Percentiles rank a stretch among this genome's conserved stretches.
phyloP scores from a whole-genome alignment of 306 rosid genomes.

The Geum urbanum region DNA sequence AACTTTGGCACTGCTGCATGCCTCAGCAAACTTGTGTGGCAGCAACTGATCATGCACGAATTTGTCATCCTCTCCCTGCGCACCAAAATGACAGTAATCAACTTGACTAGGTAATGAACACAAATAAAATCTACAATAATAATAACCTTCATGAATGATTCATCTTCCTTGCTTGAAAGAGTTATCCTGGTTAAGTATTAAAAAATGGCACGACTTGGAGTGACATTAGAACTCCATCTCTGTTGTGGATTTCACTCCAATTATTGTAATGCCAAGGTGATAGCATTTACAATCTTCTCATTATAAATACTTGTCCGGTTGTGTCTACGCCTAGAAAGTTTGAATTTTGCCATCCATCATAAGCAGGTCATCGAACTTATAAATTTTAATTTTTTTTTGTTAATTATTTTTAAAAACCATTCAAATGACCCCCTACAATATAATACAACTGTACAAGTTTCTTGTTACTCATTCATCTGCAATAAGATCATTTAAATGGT shows the following conservation, averaged over 20 bases:
- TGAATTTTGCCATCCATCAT: background rate
- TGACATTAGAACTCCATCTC: background rate
- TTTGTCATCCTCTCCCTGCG: conserved; percentile 79
- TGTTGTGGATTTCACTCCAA: background rate
- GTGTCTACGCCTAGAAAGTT: background rate
- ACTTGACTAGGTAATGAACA: background rate
- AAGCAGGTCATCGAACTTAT: background rate
- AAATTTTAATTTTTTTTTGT: background rate
- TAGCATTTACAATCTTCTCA: background rate
- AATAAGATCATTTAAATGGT: no score
- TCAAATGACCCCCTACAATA: no score
- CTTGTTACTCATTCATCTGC: background rate
- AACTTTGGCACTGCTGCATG: conserved; percentile 60
- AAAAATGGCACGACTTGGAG: background rate
- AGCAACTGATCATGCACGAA: conserved; percentile 66
- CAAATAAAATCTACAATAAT: background rate
- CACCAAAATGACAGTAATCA: conserved; percentile 16
- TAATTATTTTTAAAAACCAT: no score
- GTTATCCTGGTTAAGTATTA: background rate
- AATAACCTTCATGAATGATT: no score
- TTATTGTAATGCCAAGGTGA: background rate
- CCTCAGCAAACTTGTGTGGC: conserved; percentile 77
- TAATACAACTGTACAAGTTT: no score
- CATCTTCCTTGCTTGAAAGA: background rate
- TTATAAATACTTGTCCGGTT: background rate